Evolutionary conservation across 495 filamentous ascomycete genomes (phyloP).

Genomic region (Poronia punctata): DNA sequence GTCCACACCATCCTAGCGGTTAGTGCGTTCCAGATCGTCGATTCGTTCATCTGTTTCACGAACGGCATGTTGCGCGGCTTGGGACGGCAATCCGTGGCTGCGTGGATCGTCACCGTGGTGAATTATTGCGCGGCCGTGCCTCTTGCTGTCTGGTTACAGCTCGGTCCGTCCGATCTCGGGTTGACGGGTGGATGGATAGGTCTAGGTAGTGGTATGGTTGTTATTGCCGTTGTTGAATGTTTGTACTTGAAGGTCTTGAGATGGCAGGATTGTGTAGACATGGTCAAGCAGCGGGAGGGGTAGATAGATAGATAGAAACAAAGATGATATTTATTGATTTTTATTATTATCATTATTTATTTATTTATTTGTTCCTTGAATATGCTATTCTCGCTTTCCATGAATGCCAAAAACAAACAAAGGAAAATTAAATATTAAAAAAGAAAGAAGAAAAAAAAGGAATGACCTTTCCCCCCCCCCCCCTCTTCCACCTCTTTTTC

Average conservation of each 20-base stretch:
- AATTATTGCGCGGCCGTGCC: constrained; percentile 72
- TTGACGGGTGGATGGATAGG: constrained; percentile 64
- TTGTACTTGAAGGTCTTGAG: constrained; percentile 21
- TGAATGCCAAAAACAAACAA: too few species aligned
- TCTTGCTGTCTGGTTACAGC: constrained; percentile 57
- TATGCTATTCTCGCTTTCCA: too few species aligned
- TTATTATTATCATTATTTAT: too few species aligned
- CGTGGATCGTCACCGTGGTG: constrained; percentile 61
- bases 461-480: too few species aligned
- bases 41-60: constrained; percentile 35
- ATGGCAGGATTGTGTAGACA: constrained; percentile 25
- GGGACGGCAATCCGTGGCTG: constrained; percentile 63
- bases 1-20: constrained; percentile 33
- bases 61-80: constrained; percentile 65
- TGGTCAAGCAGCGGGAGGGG: constrained; percentile 18
- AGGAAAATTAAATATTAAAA: too few species aligned
- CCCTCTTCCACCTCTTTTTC: too few species aligned
- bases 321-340: too few species aligned
- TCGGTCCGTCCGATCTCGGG: constrained; percentile 50
- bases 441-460: too few species aligned
- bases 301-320: neutral
- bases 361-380: too few species aligned
- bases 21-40: constrained; percentile 29
- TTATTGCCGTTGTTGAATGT: constrained; percentile 27
- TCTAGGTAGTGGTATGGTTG: constrained; percentile 51